Evolutionary conservation across 352 stramenopile genomes (phyloP).

Genomic region (Elongisporangium undulatum): DNA sequence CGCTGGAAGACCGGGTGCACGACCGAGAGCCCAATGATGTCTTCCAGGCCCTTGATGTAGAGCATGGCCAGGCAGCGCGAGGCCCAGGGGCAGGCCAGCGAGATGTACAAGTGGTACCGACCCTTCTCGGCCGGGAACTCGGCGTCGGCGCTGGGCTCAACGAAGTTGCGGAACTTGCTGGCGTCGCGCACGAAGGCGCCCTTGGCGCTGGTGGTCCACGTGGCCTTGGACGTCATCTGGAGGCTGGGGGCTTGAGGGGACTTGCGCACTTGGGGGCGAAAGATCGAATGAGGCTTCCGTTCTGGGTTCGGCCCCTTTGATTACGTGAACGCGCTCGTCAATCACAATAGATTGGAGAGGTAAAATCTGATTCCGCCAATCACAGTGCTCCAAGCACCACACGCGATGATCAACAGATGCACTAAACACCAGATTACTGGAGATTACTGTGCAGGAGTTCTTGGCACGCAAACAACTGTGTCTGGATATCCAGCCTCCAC

Average conservation of each 20-base stretch:
- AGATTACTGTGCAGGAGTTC: not conserved
- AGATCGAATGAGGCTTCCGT: conserved; percentile 9
- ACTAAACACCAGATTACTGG: not conserved
- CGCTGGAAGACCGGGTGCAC: conserved; percentile 86
- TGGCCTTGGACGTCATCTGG: conserved; percentile 55
- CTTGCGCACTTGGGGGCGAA: conserved; percentile 4
- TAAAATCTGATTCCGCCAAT: conserved; percentile 5
- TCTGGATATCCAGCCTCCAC: not conserved
- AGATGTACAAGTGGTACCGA: conserved; percentile 96
- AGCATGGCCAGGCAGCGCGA: conserved; percentile 81
- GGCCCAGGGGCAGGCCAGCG: conserved; percentile 92
- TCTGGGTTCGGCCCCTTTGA: conserved; percentile 2
- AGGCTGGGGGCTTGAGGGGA: not conserved
- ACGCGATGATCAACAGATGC: not conserved
- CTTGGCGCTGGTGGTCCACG: conserved; percentile 64
- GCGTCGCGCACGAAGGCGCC: conserved; percentile 67
- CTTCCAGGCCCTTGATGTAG: conserved; percentile 93
- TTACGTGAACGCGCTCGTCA: conserved; percentile 6
- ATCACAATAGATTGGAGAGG: not conserved
- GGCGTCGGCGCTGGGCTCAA: conserved; percentile 48
- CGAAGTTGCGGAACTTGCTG: conserved; percentile 81
- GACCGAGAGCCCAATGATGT: conserved; percentile 92
- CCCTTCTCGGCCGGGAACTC: conserved; percentile 55
- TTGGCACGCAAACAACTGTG: not conserved
- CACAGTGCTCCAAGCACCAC: conserved; percentile 1